Evolutionary conservation across 192 early-diverging fungal species (phyloP), one percentile per base, ranked within the genome.

Genomic region (Ambispora gerdemannii): DNA sequence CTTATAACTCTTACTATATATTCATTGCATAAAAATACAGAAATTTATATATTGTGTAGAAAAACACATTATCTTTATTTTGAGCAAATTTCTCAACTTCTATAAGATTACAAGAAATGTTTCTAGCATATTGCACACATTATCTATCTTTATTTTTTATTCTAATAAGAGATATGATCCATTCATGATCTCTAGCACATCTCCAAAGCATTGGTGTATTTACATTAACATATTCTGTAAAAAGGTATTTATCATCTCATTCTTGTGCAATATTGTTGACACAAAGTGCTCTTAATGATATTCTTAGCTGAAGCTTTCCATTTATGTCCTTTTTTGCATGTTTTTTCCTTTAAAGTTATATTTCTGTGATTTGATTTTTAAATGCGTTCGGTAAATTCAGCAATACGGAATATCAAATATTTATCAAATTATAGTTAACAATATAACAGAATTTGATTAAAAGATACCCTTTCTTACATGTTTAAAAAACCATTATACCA

Each of bases 21-120:
- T 62, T 34, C 31, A 62, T 62, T 62, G 32, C 32, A 62, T 62
- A 15, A 62, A 36, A 62, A 62, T 22, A 62, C 31, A 32, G 31
- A 62, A 34, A 62, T 62, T 62, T 62, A 32, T 33, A 62, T 62
- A 62, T 62, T 62, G 32, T 10, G 15, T 62, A 34, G 32, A 62
- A 62, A 62, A 34, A 62, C 60, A 62, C 24, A 62, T 34, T 19
- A 11, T 22, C 60, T 62, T 36, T 62, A 62, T 22, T 62, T 15
- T 62, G 28, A 15, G 32, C 27, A 33, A 62, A 35, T 34, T 62
- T n/a, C 31, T 62, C 13, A 62, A 15, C 25, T 32, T 27, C 32
- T 36, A 25, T 30, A 61, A 61, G 30, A 61, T 30, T 20, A 61
- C 59, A 61, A 61, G 59, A 20, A 30, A 11, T 19, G 34, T 30